Evolutionary conservation across 2,329 filamentous ascomycete genomes (phyloP).

Genomic region (Colletotrichum sp.): DNA sequence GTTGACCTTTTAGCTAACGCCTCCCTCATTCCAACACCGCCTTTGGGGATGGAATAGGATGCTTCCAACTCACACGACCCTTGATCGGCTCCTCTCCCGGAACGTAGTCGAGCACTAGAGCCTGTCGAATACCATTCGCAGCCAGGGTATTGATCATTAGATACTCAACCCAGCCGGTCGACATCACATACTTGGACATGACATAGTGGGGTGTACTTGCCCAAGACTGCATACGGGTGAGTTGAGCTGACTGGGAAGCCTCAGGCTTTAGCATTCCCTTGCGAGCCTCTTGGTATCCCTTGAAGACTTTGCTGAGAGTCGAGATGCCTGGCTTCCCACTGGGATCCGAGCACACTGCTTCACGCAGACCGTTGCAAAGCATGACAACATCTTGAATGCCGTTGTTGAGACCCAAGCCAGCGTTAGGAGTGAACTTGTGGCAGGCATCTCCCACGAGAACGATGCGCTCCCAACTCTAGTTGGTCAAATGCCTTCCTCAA

Average conservation of each 20-base stretch:
- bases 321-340: neutral
- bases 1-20: neutral
- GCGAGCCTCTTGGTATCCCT: neutral
- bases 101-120: neutral
- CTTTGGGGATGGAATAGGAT: neutral
- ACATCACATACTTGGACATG: neutral
- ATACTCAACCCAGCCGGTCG: neutral
- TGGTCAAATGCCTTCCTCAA: slow-evolving; percentile 39
- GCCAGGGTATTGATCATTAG: neutral
- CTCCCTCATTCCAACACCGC: neutral
- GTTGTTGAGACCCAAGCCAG: slow-evolving; percentile 36
- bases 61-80: neutral
- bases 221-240: neutral
- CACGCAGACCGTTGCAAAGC: slow-evolving; percentile 29
- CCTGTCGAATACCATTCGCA: neutral
- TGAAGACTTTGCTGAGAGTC: neutral
- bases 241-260: neutral
- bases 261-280: neutral
- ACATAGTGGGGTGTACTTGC: neutral
- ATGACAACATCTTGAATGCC: slow-evolving; percentile 35
- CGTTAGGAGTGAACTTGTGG: slow-evolving; percentile 41
- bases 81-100: neutral
- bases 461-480: slow-evolving; percentile 38
- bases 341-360: neutral
- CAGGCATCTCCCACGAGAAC: slow-evolving; percentile 39